A percentile compares a stretch with the other conserved stretches of the same genome.
Evolutionary conservation across 225 moss, liverwort and hornwort species (phyloP).

Genomic region (Pleurozium schreberi): DNA sequence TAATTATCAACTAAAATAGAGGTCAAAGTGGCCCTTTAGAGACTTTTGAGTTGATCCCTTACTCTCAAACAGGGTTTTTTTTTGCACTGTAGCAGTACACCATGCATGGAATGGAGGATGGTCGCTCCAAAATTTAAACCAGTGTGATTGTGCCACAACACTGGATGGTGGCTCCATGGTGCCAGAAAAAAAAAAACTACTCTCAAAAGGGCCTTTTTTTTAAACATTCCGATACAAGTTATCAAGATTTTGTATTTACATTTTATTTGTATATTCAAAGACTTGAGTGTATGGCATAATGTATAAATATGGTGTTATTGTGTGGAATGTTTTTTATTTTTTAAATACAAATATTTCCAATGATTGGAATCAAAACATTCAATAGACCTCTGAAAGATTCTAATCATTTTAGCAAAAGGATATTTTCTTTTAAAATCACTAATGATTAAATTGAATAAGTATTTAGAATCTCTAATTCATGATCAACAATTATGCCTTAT

Average conservation of each 20-base stretch:
- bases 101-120: too few relatives aligned
- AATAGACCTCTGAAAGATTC: accelerated
- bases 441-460: not conserved
- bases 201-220: too few relatives aligned
- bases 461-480: not conserved
- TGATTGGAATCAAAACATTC: not conserved
- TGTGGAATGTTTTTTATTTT: not conserved
- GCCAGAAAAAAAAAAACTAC: too few relatives aligned
- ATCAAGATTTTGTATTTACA: not conserved
- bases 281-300: not conserved
- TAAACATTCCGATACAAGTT: too few relatives aligned
- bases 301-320: not conserved
- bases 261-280: not conserved
- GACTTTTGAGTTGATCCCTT: too few relatives aligned
- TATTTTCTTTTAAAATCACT: too few relatives aligned
- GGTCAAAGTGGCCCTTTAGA: not conserved
- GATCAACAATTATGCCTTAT: not conserved
- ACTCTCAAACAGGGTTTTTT: too few relatives aligned
- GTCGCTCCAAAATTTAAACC: too few relatives aligned
- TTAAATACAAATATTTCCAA: not conserved
- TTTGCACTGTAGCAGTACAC: too few relatives aligned
- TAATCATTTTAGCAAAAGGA: not conserved
- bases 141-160: too few relatives aligned
- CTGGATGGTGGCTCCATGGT: too few relatives aligned
- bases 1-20: not conserved